phyloP scores from a whole-genome alignment of 2,329 filamentous ascomycete genomes.

The Xylariales sp. region DNA sequence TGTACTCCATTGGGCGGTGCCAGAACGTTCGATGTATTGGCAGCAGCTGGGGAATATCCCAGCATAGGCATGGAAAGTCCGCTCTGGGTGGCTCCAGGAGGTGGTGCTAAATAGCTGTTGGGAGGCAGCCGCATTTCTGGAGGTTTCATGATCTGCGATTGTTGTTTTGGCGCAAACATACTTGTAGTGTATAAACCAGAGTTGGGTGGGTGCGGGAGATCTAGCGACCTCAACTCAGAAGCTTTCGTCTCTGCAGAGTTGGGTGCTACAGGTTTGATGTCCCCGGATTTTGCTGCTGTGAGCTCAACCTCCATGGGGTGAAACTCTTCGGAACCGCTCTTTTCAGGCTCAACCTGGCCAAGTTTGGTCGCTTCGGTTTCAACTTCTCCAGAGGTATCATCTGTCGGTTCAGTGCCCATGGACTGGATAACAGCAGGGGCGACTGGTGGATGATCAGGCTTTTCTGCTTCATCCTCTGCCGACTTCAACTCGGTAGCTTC shows the following conservation, averaged over 20 bases:
- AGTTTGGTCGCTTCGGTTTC: too few relatives aligned
- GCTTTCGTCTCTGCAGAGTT: slow-evolving; percentile 10
- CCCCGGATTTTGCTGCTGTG: too few relatives aligned
- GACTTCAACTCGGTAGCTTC: not conserved
- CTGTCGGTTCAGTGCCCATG: too few relatives aligned
- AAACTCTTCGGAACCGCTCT: too few relatives aligned
- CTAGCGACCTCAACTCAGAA: slow-evolving; percentile 15
- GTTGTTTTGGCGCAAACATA: slow-evolving; percentile 25
- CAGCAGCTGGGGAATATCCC: slow-evolving; percentile 25
- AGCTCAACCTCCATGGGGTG: too few relatives aligned
- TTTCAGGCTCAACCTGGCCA: too few relatives aligned
- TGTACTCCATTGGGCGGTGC: slow-evolving; percentile 39
- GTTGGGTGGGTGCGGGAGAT: slow-evolving; percentile 21
- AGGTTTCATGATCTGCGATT: slow-evolving; percentile 21
- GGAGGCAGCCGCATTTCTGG: slow-evolving; percentile 21
- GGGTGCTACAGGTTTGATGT: slow-evolving; percentile 2
- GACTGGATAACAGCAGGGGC: too few relatives aligned
- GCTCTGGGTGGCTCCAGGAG: slow-evolving; percentile 20
- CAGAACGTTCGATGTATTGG: slow-evolving; percentile 33
- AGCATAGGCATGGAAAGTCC: slow-evolving; percentile 28
- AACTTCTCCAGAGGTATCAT: too few relatives aligned
- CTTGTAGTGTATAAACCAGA: slow-evolving; percentile 25
- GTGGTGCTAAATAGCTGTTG: slow-evolving; percentile 26
- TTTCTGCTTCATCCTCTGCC: not conserved
- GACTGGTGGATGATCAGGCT: too few relatives aligned